Conservation (phyloP, 768 basidiomycete genomes). For the Amanita rubescens region DNA sequence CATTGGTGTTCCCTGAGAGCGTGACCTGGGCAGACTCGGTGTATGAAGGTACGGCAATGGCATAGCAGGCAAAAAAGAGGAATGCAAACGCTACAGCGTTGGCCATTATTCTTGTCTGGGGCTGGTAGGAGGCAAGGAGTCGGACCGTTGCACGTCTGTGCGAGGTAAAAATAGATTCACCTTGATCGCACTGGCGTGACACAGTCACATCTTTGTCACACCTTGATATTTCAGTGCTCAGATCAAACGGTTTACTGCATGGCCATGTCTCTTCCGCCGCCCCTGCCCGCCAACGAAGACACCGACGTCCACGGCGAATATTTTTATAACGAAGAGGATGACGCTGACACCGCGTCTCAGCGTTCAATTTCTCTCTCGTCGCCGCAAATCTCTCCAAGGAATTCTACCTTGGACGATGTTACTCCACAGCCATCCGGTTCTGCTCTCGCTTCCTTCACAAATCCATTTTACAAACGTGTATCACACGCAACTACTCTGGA, state of each 20-base stretch:
- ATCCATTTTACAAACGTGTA: constrained; percentile 29
- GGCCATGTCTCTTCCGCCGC: constrained; percentile 22
- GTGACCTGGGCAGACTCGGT: not conserved
- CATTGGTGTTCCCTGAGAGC: constrained; percentile 12
- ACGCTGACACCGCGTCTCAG: constrained; percentile 74
- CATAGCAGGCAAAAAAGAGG: constrained; percentile 13
- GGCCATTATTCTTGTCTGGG: not conserved
- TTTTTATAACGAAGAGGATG: constrained; percentile 31
- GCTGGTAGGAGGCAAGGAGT: constrained; percentile 1
- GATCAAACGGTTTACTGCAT: constrained; percentile 15
- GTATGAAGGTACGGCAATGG: not conserved
- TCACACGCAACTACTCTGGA: constrained; percentile 42
- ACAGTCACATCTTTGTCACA: constrained; percentile 6
- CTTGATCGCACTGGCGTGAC: not conserved
- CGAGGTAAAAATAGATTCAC: not conserved
- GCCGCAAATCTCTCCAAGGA: constrained; percentile 45
- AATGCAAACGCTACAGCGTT: constrained; percentile 5
- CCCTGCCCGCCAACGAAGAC: constrained; percentile 26
- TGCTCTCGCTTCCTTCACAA: constrained; percentile 14
- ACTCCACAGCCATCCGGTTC: constrained; percentile 1
- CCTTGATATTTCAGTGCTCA: no score
- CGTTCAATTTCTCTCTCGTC: constrained; percentile 72
- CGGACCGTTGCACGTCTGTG: no score
- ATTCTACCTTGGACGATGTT: constrained; percentile 20
- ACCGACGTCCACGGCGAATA: constrained; percentile 21